Evolutionary conservation across 768 basidiomycete genomes (phyloP), one percentile per base, ranked within the genome.

Genomic region (Lanmaoa rubissima): DNA sequence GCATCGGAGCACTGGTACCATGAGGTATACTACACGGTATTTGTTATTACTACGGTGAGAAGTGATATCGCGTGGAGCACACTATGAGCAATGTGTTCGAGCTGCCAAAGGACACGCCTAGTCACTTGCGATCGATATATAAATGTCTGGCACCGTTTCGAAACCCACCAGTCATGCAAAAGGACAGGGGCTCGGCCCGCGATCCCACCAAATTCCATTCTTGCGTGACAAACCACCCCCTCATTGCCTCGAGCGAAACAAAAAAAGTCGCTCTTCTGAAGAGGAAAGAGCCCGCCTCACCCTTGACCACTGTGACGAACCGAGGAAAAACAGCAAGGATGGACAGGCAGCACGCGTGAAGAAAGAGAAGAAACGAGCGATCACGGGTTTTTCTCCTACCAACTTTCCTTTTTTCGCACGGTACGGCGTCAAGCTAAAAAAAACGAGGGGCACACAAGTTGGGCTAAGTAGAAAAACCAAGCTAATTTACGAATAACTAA

Each of bases 161-260:
- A 50, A 46, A 8, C 50, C 55, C 21, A 10, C 21, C 28, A 32
- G 39, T 51, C 41, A 21, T 46, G 21, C 9, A 32, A 40, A 28
- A 24, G 11, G 31, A 36, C 26, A 10, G 7, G 28, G 42, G 10
- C 16, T 7, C 31, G 49, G 50, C 60, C 43, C 53, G 41, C 54
- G 28, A 36, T 46, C 24, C 28, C 34, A 46, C 63, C 60, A 56
- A 10, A 16, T 53, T 26, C 21, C 32, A 19, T 43, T 69, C 58
- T 70, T 60, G 64, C 62, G 61, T 36, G 69, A 60, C 60, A 70
- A 69, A 70, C 68, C 68, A 69, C 66, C 69, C 60, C 68, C 55
- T 68, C 64, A 21, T 55, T 53, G 60, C 68, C 69, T 68, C 43
- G 64, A 57, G 69, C 59, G 43, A 48, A 42, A 28, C 4, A 12